phyloP scores from a whole-genome alignment of 2,329 filamentous ascomycete species.

The Neocucurbitaria cava region DNA sequence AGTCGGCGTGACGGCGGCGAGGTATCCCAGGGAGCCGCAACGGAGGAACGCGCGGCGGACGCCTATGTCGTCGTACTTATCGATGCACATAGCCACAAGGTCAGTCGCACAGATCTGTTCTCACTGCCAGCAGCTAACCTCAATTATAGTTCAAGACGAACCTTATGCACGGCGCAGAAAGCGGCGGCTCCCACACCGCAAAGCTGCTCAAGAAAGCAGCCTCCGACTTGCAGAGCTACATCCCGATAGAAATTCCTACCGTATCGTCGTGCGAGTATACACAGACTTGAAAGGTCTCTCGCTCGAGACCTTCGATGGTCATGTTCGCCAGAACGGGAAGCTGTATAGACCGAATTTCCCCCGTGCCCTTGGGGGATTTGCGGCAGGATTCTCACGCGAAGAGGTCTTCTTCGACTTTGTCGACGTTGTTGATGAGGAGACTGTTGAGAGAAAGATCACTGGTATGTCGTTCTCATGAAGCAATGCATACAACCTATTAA shows the following conservation, averaged over 20 bases:
- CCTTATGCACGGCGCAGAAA: not conserved
- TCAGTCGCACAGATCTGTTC: not conserved
- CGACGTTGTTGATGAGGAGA: conserved; percentile 1
- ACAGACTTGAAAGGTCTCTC: not conserved
- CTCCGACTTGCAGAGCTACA: not conserved
- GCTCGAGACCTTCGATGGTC: not conserved
- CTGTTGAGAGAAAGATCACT: conserved; percentile 4
- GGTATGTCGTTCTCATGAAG: not conserved
- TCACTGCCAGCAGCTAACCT: not conserved
- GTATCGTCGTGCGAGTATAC: not conserved
- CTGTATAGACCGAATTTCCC: not conserved
- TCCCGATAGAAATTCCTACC: not conserved
- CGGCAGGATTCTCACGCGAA: conserved; percentile 5
- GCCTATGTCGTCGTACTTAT: not conserved
- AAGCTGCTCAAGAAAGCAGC: not conserved
- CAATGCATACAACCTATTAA: not conserved
- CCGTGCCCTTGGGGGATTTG: not conserved
- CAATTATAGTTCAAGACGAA: not conserved
- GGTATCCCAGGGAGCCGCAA: not conserved
- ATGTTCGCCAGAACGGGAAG: not conserved
- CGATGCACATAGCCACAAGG: conserved; percentile 2
- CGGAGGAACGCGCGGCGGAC: not conserved
- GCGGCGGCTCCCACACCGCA: not conserved
- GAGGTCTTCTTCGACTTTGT: conserved; percentile 1
- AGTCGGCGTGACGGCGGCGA: not conserved